A percentile compares a stretch with the other conserved stretches of the same genome.
Conservation (phyloP, 2,329 filamentous ascomycete genomes). For the Ophiostoma novo-ulmi region DNA sequence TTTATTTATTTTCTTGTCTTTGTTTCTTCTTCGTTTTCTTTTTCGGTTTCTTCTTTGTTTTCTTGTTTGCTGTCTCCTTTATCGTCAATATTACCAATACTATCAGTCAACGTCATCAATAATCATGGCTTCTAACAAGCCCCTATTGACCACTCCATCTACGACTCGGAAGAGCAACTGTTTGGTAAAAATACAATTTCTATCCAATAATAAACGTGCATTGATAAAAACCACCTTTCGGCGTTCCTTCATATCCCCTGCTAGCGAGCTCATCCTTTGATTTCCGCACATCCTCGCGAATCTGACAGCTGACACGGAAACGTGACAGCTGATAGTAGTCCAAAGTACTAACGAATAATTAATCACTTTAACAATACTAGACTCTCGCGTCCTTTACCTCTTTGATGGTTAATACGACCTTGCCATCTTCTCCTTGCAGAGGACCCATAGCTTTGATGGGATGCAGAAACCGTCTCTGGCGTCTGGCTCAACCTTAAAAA, state of each 20-base stretch:
- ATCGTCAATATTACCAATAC: neutral
- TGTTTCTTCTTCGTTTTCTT: neutral
- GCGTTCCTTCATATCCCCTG: neutral
- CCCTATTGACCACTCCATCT: neutral
- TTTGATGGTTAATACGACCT: neutral
- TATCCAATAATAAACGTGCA: too few species aligned
- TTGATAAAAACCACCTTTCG: too few species aligned
- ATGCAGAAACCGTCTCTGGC: neutral
- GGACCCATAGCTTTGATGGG: neutral
- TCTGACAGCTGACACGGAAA: conserved; percentile 2
- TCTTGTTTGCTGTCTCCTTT: too few species aligned
- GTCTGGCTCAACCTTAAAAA: neutral
- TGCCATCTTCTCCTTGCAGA: neutral
- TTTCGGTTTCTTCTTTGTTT: neutral
- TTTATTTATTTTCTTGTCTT: neutral
- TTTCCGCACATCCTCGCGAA: conserved; percentile 11
- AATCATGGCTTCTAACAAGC: neutral
- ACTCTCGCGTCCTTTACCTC: neutral
- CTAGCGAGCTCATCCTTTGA: neutral
- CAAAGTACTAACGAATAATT: too few species aligned
- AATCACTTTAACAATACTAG: neutral
- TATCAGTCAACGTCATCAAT: neutral
- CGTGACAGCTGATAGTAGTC: neutral
- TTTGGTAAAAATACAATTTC: too few species aligned
- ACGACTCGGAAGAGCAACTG: too few species aligned